Conservation (phyloP, 2,329 filamentous ascomycete species). For the Alternaria ventricosa region DNA sequence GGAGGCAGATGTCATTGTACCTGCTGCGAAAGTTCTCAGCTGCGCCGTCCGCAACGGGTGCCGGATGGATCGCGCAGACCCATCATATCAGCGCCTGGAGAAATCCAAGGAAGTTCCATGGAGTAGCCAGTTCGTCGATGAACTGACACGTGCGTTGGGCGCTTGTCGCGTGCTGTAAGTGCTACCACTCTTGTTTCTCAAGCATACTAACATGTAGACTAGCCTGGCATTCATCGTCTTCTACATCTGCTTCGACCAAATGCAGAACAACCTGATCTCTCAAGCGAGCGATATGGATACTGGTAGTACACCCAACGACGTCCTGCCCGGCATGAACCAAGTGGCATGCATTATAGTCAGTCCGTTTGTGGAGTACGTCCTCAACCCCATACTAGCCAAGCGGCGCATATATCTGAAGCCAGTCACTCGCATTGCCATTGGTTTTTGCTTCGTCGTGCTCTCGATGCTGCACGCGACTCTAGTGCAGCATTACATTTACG, state of each 20-base stretch:
- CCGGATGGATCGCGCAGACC: slow-evolving; percentile 32
- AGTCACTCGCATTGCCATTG: slow-evolving; percentile 39
- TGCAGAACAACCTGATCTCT: slow-evolving; percentile 49
- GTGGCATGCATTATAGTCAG: slow-evolving; percentile 43
- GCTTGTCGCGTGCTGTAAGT: slow-evolving; percentile 41
- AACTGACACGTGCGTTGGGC: slow-evolving; percentile 37
- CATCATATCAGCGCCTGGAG: slow-evolving; percentile 32
- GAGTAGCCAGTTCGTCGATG: slow-evolving; percentile 33
- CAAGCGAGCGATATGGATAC: slow-evolving; percentile 47
- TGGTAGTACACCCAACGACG: slow-evolving; percentile 43
- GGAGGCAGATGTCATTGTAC: slow-evolving; percentile 31
- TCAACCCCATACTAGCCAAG: slow-evolving; percentile 39
- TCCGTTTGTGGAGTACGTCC: slow-evolving; percentile 36
- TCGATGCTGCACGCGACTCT: slow-evolving; percentile 41
- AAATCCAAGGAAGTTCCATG: slow-evolving; percentile 31
- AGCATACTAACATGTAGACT: neutral
- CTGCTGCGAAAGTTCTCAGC: slow-evolving; percentile 32
- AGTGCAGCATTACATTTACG: slow-evolving; percentile 44
- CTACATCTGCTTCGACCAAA: slow-evolving; percentile 49
- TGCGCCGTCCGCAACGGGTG: slow-evolving; percentile 39
- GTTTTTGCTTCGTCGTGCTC: slow-evolving; percentile 38
- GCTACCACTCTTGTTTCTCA: no score
- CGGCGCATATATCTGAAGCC: slow-evolving; percentile 37
- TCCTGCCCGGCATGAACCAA: slow-evolving; percentile 42
- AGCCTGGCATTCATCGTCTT: slow-evolving; percentile 43